phyloP scores from a whole-genome alignment of 2,329 filamentous ascomycete species.

The Pezicula carpinea region DNA sequence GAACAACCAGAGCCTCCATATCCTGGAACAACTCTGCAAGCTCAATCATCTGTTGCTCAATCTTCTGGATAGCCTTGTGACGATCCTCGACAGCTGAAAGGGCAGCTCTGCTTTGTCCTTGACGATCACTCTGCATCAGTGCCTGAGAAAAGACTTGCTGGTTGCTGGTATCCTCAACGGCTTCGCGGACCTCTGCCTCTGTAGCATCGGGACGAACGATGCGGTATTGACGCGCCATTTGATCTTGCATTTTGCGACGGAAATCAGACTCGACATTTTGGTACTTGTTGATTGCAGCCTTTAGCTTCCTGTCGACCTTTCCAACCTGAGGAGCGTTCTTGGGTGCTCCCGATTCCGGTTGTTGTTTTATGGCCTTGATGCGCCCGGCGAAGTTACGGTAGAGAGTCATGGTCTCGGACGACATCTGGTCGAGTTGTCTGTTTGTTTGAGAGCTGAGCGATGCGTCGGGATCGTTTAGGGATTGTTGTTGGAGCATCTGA shows the following conservation, averaged over 20 bases:
- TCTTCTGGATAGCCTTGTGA: slow-evolving; percentile 84
- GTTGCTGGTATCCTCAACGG: slow-evolving; percentile 63
- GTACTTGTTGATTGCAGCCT: slow-evolving; percentile 76
- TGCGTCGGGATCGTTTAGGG: slow-evolving; percentile 71
- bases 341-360: slow-evolving; percentile 66
- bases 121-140: slow-evolving; percentile 74
- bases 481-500: slow-evolving; percentile 56
- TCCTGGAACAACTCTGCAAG: slow-evolving; percentile 85
- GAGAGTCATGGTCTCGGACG: slow-evolving; percentile 74
- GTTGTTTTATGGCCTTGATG: slow-evolving; percentile 77
- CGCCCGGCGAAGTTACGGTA: slow-evolving; percentile 77
- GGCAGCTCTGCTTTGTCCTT: slow-evolving; percentile 75
- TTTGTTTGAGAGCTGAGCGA: slow-evolving; percentile 60
- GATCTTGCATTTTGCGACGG: slow-evolving; percentile 73
- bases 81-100: slow-evolving; percentile 77
- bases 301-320: slow-evolving; percentile 73
- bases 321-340: slow-evolving; percentile 78
- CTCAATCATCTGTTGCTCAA: slow-evolving; percentile 85
- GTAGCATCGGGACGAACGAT: slow-evolving; percentile 81
- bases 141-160: slow-evolving; percentile 86
- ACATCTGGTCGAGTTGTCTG: slow-evolving; percentile 67
- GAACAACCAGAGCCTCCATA: slow-evolving; percentile 77
- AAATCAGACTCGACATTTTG: slow-evolving; percentile 77
- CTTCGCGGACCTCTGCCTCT: slow-evolving; percentile 72
- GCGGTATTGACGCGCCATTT: slow-evolving; percentile 83